Evolutionary conservation across 2,329 filamentous ascomycete species (phyloP).

Genomic region (Sclerotinia glacialis): DNA sequence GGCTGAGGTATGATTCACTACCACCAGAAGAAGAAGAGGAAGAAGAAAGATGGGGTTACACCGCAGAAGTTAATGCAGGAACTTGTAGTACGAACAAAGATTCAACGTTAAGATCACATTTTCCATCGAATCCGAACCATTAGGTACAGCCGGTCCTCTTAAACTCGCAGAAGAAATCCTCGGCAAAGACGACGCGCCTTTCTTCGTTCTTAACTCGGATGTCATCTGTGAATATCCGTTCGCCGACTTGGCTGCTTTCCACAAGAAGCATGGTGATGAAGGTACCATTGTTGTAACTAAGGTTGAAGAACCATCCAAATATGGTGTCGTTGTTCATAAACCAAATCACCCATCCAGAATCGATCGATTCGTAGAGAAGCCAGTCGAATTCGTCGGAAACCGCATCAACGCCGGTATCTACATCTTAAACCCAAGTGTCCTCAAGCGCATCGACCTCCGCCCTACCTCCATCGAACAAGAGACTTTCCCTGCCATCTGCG

Average conservation of each 20-base stretch:
- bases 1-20: conserved; percentile 65
- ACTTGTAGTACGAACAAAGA: conserved; percentile 73
- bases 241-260: conserved; percentile 83
- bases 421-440: conserved; percentile 89
- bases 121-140: conserved; percentile 91
- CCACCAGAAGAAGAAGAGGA: neutral
- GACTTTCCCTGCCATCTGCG: conserved; percentile 92
- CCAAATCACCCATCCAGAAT: conserved; percentile 86
- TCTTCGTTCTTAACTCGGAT: conserved; percentile 98
- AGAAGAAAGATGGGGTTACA: conserved; percentile 5
- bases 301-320: conserved; percentile 98
- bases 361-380: conserved; percentile 99
- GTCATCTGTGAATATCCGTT: conserved; percentile 99
- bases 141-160: conserved; percentile 90
- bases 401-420: conserved; percentile 98
- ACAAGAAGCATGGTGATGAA: conserved; percentile 89
- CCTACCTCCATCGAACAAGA: conserved; percentile 98
- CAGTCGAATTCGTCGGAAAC: conserved; percentile 97
- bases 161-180: conserved; percentile 93
- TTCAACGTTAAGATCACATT: conserved; percentile 96
- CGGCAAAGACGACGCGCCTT: conserved; percentile 87
- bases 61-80: conserved; percentile 26
- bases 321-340: conserved; percentile 97
- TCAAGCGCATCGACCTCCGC: conserved; percentile 89
- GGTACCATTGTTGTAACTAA: conserved; percentile 98